Percentiles rank a stretch among this genome's conserved stretches.
Conservation (phyloP, 768 basidiomycete genomes). For the Suillus paluster region DNA sequence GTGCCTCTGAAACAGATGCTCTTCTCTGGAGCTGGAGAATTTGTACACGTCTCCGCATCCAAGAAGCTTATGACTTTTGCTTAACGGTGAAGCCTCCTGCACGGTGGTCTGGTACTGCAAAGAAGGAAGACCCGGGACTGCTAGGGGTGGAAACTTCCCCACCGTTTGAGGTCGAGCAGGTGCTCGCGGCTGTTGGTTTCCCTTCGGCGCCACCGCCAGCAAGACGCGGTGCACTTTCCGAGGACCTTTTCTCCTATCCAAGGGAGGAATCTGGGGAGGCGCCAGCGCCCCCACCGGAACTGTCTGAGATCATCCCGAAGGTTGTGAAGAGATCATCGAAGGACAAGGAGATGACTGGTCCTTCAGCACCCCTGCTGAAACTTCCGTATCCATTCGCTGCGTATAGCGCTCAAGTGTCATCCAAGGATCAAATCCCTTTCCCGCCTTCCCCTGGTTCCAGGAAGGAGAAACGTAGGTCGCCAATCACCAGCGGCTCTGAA, state of each 20-base stretch:
- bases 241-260: constrained; percentile 68
- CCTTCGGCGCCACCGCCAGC: constrained; percentile 54
- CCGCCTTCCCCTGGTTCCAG: constrained; percentile 62
- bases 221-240: constrained; percentile 60
- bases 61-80: constrained; percentile 86
- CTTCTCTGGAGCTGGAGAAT: constrained; percentile 85
- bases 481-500: constrained; percentile 30
- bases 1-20: constrained; percentile 44
- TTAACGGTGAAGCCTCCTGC: constrained; percentile 45
- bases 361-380: constrained; percentile 49
- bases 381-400: constrained; percentile 76
- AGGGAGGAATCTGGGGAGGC: constrained; percentile 31
- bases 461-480: constrained; percentile 40
- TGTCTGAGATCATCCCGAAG: constrained; percentile 48
- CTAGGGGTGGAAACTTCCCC: constrained; percentile 38
- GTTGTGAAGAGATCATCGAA: constrained; percentile 50
- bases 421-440: constrained; percentile 72
- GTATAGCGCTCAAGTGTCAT: constrained; percentile 62
- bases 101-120: constrained; percentile 42
- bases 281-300: constrained; percentile 31
- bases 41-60: constrained; percentile 68
- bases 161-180: constrained; percentile 56
- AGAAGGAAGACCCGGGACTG: constrained; percentile 30
- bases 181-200: constrained; percentile 59
- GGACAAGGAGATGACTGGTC: constrained; percentile 47